Conservation (phyloP, 1,284 basidiomycete species). For the Fomitiporia mediterranea region DNA sequence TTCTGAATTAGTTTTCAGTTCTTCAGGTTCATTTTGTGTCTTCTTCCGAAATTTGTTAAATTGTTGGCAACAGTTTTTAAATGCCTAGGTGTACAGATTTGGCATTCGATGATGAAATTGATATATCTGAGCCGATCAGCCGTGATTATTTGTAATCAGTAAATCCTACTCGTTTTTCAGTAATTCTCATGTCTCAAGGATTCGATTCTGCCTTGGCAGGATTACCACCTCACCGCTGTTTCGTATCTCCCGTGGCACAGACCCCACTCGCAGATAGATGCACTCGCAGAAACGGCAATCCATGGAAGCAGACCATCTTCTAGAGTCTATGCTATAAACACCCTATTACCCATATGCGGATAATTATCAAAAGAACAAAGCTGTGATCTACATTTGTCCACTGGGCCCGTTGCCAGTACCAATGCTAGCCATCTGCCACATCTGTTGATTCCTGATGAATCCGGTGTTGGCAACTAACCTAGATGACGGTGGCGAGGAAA, state of each 20-base stretch:
- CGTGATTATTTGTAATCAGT: not conserved
- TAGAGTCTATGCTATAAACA: not conserved
- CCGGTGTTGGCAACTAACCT: no score
- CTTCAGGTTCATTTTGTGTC: no score
- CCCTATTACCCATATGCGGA: not conserved
- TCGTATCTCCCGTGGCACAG: not conserved
- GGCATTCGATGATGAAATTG: no score
- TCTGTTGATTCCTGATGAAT: not conserved
- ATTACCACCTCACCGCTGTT: not conserved
- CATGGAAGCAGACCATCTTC: no score
- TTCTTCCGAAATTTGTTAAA: no score
- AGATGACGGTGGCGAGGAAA: no score
- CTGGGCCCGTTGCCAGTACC: not conserved
- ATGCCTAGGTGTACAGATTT: no score
- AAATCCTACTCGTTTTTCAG: not conserved
- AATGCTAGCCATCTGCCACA: not conserved
- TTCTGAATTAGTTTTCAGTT: not conserved
- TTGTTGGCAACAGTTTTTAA: no score
- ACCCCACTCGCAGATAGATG: no score
- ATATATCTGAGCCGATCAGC: not conserved
- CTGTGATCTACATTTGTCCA: not conserved
- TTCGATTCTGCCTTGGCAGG: no score
- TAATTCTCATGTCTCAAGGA: no score
- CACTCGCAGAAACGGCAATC: no score
- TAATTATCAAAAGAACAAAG: conserved; percentile 1